These are phyloP conservation scores for Sporothrix humicola DNA, from an alignment of 2,329 filamentous ascomycete species.

Conservation along the genomic window DNA sequence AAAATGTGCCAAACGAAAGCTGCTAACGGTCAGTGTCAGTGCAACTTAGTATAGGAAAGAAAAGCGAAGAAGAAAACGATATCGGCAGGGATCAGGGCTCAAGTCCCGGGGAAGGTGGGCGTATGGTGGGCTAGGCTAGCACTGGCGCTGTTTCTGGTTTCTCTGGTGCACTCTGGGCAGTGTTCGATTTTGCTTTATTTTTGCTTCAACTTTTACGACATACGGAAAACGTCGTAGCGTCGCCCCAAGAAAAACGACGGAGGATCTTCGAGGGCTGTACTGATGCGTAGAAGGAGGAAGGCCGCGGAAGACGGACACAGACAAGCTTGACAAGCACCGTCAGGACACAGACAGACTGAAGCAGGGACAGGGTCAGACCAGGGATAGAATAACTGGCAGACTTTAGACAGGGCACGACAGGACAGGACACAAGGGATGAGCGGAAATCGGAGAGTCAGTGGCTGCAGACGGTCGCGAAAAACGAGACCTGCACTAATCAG, in stretches of 20 bases:
- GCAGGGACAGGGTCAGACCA: neutral
- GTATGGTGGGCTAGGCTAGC: neutral
- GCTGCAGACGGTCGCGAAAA: neutral
- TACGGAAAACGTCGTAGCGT: constrained; percentile 22
- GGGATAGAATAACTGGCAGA: neutral
- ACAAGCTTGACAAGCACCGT: neutral
- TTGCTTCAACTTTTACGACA: constrained; percentile 11
- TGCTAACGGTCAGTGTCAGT: neutral
- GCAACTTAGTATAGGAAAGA: neutral
- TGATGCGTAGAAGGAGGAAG: neutral
- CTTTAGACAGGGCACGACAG: neutral
- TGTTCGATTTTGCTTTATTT: too few species aligned
- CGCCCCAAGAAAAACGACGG: neutral
- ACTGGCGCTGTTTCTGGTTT: neutral
- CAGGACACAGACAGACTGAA: neutral
- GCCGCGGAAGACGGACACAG: neutral
- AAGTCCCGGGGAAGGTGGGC: neutral
- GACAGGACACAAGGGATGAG: neutral
- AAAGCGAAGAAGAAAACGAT: neutral
- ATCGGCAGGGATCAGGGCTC: constrained; percentile 24
- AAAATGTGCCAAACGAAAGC: neutral
- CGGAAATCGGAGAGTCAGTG: neutral
- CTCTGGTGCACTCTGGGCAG: too few species aligned
- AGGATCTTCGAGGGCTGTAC: constrained; percentile 5
- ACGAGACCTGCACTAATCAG: neutral